Evolutionary conservation across 208 protist genomes (phyloP), one percentile per base, ranked within the genome.

Genomic region (Acanthamoeba healyi): DNA sequence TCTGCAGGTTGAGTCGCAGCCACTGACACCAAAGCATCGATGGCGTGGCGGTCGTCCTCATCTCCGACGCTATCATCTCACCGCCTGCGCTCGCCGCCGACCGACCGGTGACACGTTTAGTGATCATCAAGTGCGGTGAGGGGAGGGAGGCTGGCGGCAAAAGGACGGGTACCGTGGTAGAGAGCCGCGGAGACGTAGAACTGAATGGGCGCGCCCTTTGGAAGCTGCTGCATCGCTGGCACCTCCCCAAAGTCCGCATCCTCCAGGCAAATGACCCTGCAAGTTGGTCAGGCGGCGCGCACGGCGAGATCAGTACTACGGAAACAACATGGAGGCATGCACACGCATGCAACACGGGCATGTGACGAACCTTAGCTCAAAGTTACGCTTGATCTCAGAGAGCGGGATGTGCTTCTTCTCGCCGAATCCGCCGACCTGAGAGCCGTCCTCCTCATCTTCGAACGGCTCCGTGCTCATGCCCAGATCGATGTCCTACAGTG

Each of bases 181-280:
- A 70, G 61, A 7, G 61, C 61, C 26, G 29, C 61, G 26, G 61
- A 7, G 29, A 70, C 61, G 61, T 70, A 70, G 29, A 70, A 70
- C 14, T 70, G 19, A 24, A 70, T 24, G 29, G 61, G 61, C 29
- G 22, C 61, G 61, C 61, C 61, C 61, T 70, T 70, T 54, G 49
- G 49, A 24, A 70, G 6, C 61, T 70, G 61, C 61, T 70, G 61
- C 61, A 70, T 36, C 19, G 61, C 61, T 70, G 61, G 61, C 19
- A 70, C 61, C 61, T 70, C 61, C 19, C 61, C 61, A 34, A 70
- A 70, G 29, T 70, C 61, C 61, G 61, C 61, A 26, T 70, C 61
- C 61, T 70, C 61, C 19, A 70, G 22, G n/a, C 61, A 70, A 34
- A 70, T 70, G 14, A 70, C 29, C 61, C 61, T 70, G 61, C 6